Conservation (phyloP, 2,329 filamentous ascomycete species). For the Chaetothyriales sp. region DNA sequence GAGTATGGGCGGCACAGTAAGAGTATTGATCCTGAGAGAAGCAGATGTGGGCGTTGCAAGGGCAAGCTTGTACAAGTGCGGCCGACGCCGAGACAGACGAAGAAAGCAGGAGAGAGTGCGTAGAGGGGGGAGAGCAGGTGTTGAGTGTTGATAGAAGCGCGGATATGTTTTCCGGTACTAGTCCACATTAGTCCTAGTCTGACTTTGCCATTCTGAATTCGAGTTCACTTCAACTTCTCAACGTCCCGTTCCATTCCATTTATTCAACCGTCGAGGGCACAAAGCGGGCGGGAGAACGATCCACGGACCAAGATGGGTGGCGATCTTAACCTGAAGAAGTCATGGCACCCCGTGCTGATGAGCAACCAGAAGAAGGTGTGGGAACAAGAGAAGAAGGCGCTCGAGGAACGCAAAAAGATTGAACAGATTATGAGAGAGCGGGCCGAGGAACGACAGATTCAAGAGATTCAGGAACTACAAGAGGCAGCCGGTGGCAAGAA, state of each 20-base stretch:
- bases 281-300: background rate
- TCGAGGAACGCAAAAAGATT: conserved; percentile 87
- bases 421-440: conserved; percentile 85
- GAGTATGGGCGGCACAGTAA: conserved; percentile 75
- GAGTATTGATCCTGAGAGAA: conserved; percentile 58
- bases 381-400: conserved; percentile 79
- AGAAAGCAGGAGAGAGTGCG: conserved; percentile 2
- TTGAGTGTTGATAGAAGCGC: background rate
- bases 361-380: conserved; percentile 84
- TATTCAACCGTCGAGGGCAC: background rate
- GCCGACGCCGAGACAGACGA: conserved; percentile 48
- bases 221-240: background rate
- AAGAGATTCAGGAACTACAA: conserved; percentile 79
- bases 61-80: conserved; percentile 58
- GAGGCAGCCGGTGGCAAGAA: conserved; percentile 76
- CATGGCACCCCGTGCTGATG: conserved; percentile 82
- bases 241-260: too few relatives aligned
- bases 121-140: background rate
- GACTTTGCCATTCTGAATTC: background rate
- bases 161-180: background rate
- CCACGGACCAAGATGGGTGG: conserved; percentile 56
- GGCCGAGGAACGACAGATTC: conserved; percentile 80
- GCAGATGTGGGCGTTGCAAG: conserved; percentile 66
- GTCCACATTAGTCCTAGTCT: background rate
- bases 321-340: conserved; percentile 61